Percentiles rank a stretch among this genome's conserved stretches.
These are phyloP conservation scores for Diospyros kaki DNA, from an alignment of 148 eudicot genomes.

Conservation along the genomic window DNA sequence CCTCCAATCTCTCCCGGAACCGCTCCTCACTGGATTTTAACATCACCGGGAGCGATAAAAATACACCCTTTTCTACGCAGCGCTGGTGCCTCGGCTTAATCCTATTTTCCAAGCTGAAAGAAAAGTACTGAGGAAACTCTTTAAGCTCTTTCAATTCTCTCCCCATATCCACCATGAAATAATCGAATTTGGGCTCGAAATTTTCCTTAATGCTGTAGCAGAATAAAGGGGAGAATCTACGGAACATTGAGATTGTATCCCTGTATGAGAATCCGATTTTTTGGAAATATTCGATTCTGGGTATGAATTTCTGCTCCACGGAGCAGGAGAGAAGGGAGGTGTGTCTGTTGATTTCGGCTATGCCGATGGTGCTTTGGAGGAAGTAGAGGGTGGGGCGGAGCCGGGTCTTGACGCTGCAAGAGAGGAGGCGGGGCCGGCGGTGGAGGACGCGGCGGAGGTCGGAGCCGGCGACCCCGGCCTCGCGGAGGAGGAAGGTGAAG, in stretches of 20 bases:
- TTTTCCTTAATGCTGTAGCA: conserved; percentile 74
- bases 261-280: conserved; percentile 51
- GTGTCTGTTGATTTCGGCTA: conserved; percentile 43
- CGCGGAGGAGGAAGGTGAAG: conserved; percentile 79
- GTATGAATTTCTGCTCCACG: conserved; percentile 72
- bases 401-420: conserved; percentile 43
- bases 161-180: conserved; percentile 85
- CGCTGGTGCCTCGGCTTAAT: conserved; percentile 66
- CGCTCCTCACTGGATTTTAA: conserved; percentile 53
- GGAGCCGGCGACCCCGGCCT: conserved; percentile 43
- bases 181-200: conserved; percentile 72
- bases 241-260: conserved; percentile 55
- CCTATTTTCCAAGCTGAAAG: conserved; percentile 85
- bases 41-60: conserved; percentile 63
- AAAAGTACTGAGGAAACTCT: conserved; percentile 90
- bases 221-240: conserved; percentile 74
- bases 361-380: conserved; percentile 67
- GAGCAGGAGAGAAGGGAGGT: conserved; percentile 66
- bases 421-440: conserved; percentile 72
- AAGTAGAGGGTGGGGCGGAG: conserved; percentile 79
- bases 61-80: conserved; percentile 73
- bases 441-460: conserved; percentile 59
- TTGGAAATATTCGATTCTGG: conserved; percentile 61
- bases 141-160: conserved; percentile 77
- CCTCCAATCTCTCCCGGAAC: conserved; percentile 55